Evolutionary conservation across 2,329 filamentous ascomycete genomes (phyloP).

Genomic region (Cercospora berteroae): DNA sequence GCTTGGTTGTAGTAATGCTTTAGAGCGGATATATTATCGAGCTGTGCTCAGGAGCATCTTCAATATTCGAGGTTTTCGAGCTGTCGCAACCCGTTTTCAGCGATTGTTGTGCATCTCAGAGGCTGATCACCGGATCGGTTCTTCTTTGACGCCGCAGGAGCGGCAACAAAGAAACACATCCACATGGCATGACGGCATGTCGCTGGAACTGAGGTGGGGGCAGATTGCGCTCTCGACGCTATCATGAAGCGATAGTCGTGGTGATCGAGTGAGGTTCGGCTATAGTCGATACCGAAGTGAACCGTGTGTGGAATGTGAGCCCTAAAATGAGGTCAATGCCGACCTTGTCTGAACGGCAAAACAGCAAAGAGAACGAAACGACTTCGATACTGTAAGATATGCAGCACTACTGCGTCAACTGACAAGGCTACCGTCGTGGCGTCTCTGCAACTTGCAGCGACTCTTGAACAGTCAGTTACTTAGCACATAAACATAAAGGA

Average conservation of each 20-base stretch:
- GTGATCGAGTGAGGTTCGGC: neutral
- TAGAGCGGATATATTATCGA: neutral
- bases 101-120: conserved; percentile 10
- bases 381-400: neutral
- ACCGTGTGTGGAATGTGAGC: neutral
- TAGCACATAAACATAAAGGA: neutral
- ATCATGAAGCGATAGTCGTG: neutral
- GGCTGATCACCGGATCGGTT: conserved; percentile 14
- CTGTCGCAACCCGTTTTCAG: conserved; percentile 14
- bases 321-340: neutral
- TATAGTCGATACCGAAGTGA: neutral
- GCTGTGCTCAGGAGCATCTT: neutral
- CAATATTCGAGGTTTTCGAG: neutral
- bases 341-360: neutral
- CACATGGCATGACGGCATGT: neutral
- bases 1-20: neutral
- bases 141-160: neutral
- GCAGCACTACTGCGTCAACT: neutral
- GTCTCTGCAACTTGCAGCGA: neutral
- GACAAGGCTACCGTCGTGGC: neutral
- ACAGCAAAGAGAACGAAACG: neutral
- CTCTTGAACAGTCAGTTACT: neutral
- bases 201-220: neutral
- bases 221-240: neutral
- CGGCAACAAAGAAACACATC: neutral